phyloP scores from a whole-genome alignment of 1,284 basidiomycete species.

The Ustilago trichophora region DNA sequence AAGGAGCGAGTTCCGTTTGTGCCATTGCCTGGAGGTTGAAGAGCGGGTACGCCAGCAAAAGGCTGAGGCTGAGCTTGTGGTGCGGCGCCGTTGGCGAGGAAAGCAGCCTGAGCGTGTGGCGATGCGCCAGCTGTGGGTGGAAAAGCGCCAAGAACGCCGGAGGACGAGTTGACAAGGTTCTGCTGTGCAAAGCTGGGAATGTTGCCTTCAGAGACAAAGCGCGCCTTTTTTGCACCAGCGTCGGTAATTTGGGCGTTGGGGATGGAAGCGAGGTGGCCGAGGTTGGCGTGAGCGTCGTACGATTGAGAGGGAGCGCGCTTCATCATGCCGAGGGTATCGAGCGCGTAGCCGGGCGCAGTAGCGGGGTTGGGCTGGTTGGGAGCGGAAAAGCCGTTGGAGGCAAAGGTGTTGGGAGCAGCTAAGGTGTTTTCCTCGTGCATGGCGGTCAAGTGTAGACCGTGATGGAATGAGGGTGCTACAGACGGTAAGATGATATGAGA shows the following conservation, averaged over 20 bases:
- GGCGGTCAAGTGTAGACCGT: slow-evolving; percentile 10
- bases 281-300: slow-evolving; percentile 43
- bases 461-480: too few relatives aligned
- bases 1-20: slow-evolving; percentile 50
- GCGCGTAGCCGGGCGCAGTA: slow-evolving; percentile 22
- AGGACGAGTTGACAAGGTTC: slow-evolving; percentile 21
- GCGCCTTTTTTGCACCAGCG: slow-evolving; percentile 47
- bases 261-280: slow-evolving; percentile 24
- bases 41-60: slow-evolving; percentile 23
- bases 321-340: slow-evolving; percentile 52
- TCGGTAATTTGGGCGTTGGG: slow-evolving; percentile 23
- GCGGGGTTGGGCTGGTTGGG: slow-evolving; percentile 11
- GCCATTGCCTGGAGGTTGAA: slow-evolving; percentile 45
- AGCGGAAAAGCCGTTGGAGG: slow-evolving; percentile 24
- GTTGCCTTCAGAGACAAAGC: slow-evolving; percentile 58
- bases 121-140: slow-evolving; percentile 5
- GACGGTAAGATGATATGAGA: slow-evolving; percentile 1
- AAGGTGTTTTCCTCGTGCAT: slow-evolving; percentile 35
- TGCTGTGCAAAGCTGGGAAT: slow-evolving; percentile 40
- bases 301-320: slow-evolving; percentile 53
- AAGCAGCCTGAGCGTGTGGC: slow-evolving; percentile 16
- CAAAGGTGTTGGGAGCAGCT: slow-evolving; percentile 24
- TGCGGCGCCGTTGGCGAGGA: slow-evolving; percentile 22
- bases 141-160: slow-evolving; percentile 12
- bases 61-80: slow-evolving; percentile 15